These are phyloP conservation scores for Danielia oregonensis DNA, from an alignment of 805 yeast genomes.

Conservation along the genomic window DNA sequence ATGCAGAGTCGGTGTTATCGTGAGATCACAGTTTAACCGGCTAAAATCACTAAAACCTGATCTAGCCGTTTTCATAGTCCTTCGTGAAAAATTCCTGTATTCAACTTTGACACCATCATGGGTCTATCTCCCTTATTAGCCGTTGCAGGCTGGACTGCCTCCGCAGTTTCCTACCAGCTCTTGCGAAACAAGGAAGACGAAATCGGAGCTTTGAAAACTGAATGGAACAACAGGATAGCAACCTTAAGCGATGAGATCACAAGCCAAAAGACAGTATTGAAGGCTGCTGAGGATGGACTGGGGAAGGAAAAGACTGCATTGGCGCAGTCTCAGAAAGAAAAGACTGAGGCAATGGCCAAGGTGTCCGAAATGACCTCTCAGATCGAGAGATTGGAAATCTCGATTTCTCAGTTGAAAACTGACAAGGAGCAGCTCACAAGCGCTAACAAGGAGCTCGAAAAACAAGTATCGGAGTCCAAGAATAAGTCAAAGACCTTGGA, in stretches of 20 bases:
- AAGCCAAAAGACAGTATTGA: too few species aligned
- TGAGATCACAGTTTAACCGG: too few species aligned
- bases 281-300: slow-evolving; percentile 2
- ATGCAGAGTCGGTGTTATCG: too few species aligned
- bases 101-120: too few species aligned
- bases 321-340: neutral
- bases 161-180: slow-evolving; percentile 18
- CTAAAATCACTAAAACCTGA: too few species aligned
- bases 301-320: slow-evolving; percentile 1
- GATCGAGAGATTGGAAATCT: neutral
- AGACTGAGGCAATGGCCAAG: neutral
- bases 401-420: neutral
- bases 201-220: slow-evolving; percentile 7
- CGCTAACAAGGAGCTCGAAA: neutral
- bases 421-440: neutral
- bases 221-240: slow-evolving; percentile 9
- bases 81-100: too few species aligned
- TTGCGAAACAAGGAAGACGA: slow-evolving; percentile 17
- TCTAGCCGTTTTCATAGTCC: too few species aligned
- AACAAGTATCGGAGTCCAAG: neutral
- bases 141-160: slow-evolving; percentile 17
- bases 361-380: neutral
- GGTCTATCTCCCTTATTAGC: slow-evolving; percentile 15
- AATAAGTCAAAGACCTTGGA: neutral
- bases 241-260: slow-evolving; percentile 6